A percentile compares a stretch with the other conserved stretches of the same genome.
phyloP scores from a whole-genome alignment of 2,329 filamentous ascomycete genomes.

The Microthyrium microscopicum region DNA sequence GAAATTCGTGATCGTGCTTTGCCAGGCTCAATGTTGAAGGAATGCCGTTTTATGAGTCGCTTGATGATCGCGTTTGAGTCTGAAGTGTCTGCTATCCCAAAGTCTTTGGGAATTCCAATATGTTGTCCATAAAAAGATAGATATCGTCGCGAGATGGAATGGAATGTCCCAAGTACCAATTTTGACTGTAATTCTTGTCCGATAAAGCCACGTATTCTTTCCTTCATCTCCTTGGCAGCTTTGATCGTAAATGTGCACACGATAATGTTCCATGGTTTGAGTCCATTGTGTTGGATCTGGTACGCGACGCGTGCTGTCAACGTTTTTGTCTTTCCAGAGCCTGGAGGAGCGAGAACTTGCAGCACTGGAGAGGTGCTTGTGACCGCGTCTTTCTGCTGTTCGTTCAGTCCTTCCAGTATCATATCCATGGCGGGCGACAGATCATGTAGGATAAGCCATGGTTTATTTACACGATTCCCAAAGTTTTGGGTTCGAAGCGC shows the following conservation, averaged over 20 bases:
- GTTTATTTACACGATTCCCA: no score
- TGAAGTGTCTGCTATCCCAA: slow-evolving; percentile 74
- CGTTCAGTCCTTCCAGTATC: slow-evolving; percentile 46
- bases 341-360: slow-evolving; percentile 46
- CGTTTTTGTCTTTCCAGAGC: slow-evolving; percentile 85
- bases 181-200: slow-evolving; percentile 58
- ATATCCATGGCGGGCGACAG: slow-evolving; percentile 28
- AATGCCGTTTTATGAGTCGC: slow-evolving; percentile 63
- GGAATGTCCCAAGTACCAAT: slow-evolving; percentile 81
- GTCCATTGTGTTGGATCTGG: slow-evolving; percentile 54
- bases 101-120: slow-evolving; percentile 68
- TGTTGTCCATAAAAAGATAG: slow-evolving; percentile 67
- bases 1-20: slow-evolving; percentile 61
- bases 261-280: slow-evolving; percentile 72
- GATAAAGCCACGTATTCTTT: slow-evolving; percentile 66
- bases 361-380: slow-evolving; percentile 42
- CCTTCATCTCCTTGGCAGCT: slow-evolving; percentile 83
- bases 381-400: slow-evolving; percentile 46
- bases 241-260: slow-evolving; percentile 97
- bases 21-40: slow-evolving; percentile 51
- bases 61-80: slow-evolving; percentile 68
- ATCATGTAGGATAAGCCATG: no score
- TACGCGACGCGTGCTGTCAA: slow-evolving; percentile 84
- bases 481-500: no score
- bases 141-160: slow-evolving; percentile 79